Evolutionary conservation across 148 eudicot genomes (phyloP).

Genomic region (Diospyros lotus): DNA sequence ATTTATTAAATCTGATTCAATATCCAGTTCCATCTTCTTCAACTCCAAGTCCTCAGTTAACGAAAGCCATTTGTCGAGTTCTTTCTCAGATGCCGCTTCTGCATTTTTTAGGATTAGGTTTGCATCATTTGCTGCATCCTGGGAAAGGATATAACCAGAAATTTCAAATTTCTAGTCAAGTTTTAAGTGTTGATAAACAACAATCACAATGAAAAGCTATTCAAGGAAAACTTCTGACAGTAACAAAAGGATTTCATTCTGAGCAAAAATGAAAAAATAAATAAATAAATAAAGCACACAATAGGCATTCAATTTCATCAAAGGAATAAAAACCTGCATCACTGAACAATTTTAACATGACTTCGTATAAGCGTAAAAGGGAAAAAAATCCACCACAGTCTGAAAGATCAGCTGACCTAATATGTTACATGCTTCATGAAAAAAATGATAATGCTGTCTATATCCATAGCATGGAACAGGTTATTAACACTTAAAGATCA

Average conservation of each 20-base stretch:
- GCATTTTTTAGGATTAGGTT: conserved; percentile 39
- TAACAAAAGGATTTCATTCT: background rate
- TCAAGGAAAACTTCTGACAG: background rate
- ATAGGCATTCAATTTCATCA: background rate
- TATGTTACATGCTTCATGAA: background rate
- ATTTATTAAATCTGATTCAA: conserved; percentile 46
- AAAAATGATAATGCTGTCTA: background rate
- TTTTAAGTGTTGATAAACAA: background rate
- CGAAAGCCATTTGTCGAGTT: conserved; percentile 50
- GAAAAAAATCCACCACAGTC: background rate
- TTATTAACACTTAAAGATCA: no score
- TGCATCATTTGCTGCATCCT: conserved; percentile 57
- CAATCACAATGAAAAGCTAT: background rate
- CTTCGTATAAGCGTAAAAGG: background rate
- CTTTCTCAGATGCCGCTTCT: conserved; percentile 37
- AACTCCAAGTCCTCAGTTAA: conserved; percentile 50
- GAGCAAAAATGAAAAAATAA: background rate
- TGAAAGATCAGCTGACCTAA: background rate
- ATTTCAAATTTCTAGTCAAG: conserved; percentile 8
- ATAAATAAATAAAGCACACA: background rate
- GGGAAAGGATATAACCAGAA: conserved; percentile 2
- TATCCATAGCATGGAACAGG: no score
- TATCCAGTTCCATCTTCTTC: conserved; percentile 57
- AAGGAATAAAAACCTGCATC: background rate
- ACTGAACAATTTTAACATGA: background rate